Evolutionary conservation across 2,329 filamentous ascomycete species (phyloP).

Genomic region (Cladosporium sp.): DNA sequence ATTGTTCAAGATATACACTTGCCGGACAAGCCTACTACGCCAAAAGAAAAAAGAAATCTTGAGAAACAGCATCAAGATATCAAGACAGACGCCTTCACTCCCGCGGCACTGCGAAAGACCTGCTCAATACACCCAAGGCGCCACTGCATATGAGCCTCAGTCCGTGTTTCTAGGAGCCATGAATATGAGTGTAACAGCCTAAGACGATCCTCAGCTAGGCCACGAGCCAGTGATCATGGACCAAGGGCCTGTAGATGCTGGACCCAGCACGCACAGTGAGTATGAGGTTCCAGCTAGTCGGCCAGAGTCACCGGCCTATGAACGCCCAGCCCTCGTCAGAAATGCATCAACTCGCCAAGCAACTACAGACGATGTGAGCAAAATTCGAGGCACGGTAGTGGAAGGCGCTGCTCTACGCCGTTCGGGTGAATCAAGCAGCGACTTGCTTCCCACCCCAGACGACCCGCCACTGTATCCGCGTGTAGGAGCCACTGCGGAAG

Average conservation of each 20-base stretch:
- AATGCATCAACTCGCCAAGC: constrained; percentile 4
- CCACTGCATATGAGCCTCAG: background rate
- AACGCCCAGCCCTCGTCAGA: constrained; percentile 15
- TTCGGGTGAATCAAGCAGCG: constrained; percentile 20
- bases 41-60: background rate
- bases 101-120: background rate
- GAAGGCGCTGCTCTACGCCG: background rate
- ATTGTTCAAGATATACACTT: background rate
- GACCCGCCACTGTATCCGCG: constrained; percentile 32
- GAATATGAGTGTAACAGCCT: background rate
- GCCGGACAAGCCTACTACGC: background rate
- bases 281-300: constrained; percentile 27
- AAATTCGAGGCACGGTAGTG: background rate
- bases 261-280: constrained; percentile 29
- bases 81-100: background rate
- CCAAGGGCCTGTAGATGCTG: constrained; percentile 36
- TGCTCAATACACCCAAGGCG: background rate
- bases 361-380: background rate
- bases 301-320: constrained; percentile 12
- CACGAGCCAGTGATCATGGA: constrained; percentile 29
- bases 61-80: background rate
- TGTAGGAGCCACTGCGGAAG: constrained; percentile 34
- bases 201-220: background rate
- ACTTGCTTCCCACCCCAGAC: constrained; percentile 22
- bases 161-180: background rate